These are phyloP conservation scores for Citrullus mucosospermus DNA, from an alignment of 306 rosid species.

Conservation along the genomic window DNA sequence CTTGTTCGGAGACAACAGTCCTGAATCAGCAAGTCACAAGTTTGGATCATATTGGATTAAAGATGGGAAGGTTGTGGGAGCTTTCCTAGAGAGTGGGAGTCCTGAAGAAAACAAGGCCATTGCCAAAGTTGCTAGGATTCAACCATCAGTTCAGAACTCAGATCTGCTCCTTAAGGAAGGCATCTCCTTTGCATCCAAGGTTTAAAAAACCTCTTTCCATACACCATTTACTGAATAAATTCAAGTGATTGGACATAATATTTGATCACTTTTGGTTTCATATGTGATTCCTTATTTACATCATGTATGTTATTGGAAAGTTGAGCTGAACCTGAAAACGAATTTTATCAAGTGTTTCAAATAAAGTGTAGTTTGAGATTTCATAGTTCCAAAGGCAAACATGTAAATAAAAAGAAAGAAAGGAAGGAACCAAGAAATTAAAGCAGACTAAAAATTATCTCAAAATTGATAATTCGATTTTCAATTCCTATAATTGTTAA, in stretches of 20 bases:
- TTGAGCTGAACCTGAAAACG: not conserved
- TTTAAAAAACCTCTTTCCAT: slow-evolving; percentile 6
- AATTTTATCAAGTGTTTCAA: not conserved
- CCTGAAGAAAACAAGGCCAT: slow-evolving; percentile 85
- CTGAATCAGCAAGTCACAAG: slow-evolving; percentile 46
- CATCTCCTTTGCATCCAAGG: slow-evolving; percentile 72
- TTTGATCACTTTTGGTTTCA: not conserved
- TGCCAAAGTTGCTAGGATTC: slow-evolving; percentile 73
- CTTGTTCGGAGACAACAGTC: slow-evolving; percentile 73
- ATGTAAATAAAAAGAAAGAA: too few species aligned
- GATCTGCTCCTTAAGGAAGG: slow-evolving; percentile 67
- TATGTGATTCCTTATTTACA: not conserved
- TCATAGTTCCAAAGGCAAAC: not conserved
- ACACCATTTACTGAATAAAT: not conserved
- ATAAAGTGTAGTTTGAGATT: not conserved
- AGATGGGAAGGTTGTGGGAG: slow-evolving; percentile 77
- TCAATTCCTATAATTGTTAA: too few species aligned
- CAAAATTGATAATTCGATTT: too few species aligned
- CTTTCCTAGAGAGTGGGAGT: slow-evolving; percentile 65
- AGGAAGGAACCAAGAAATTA: too few species aligned
- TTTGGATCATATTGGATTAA: slow-evolving; percentile 92
- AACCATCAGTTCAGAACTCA: slow-evolving; percentile 44
- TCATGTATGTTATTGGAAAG: not conserved
- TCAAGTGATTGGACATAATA: not conserved
- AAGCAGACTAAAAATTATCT: too few species aligned